Evolutionary conservation across 495 filamentous ascomycete species (phyloP), one percentile per base, ranked within the genome.

Genomic region (Filosporella fistucella): DNA sequence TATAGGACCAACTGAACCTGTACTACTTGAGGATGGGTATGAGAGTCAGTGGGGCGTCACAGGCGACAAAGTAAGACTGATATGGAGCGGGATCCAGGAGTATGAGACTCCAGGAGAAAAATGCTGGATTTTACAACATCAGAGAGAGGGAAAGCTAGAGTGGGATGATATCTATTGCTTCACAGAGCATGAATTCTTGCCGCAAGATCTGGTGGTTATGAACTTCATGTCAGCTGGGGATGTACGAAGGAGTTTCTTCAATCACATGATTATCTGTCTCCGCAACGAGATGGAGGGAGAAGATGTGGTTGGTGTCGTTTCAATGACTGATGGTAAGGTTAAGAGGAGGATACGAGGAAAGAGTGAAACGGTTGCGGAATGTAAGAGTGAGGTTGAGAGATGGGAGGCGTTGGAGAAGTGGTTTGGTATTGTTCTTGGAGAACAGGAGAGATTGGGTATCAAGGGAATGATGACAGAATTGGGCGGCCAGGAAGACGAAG

Each of bases 371-470:
- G 42, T 80, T 18, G 61, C 68, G 56, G 60, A 46, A 9, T 69
- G 78, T 40, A 43, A 68, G 49, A 73, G 47, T 1, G 75, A 86
- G 47, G 68, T 63, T 47, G 65, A 81, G 43, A 68, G 78, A 39
- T 45, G 74, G 12, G 42, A 62, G 29, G 80, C 72, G n/a, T 52
- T 86, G 46, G 60, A 60, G 34, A 70, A 68, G 55, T 77, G 74
- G 50, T 86, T 84, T 56, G 71, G 65, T 7, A 75, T 86, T 42
- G 54, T 62, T 5, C 59, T 86, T 6, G 69, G 56, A 0, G 56
- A 62, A 17, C 61, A 68, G 43, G 80, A 85, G 52, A 63, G 68
- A 26, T 60, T 59, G 28, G 81, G 72, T 0, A 84, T 86, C 40
- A 58, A 54, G 4, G 76, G 77, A 0, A 57, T 76, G 50, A 49